A percentile compares a stretch with the other conserved stretches of the same genome.
phyloP scores from a whole-genome alignment of 2,329 filamentous ascomycete species.

The Paraphoma chrysanthemicola region DNA sequence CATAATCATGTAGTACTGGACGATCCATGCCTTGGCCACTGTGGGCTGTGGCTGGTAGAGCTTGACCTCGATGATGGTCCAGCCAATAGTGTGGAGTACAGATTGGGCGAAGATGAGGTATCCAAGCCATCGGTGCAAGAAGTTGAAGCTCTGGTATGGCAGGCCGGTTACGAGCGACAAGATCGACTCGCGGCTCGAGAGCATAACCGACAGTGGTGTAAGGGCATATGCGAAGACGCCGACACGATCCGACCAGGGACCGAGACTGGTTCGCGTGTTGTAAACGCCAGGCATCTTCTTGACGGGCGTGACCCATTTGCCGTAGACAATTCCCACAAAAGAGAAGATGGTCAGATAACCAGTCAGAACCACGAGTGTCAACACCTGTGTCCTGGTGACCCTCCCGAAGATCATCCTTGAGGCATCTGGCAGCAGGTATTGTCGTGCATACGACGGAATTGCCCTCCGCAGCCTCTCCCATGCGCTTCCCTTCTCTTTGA shows the following conservation, averaged over 20 bases:
- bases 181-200: constrained; percentile 73
- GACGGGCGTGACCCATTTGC: constrained; percentile 73
- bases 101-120: constrained; percentile 75
- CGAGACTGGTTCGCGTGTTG: constrained; percentile 71
- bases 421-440: constrained; percentile 68
- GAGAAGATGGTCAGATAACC: constrained; percentile 71
- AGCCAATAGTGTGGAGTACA: constrained; percentile 72
- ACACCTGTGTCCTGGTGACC: constrained; percentile 71
- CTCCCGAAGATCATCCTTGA: constrained; percentile 67
- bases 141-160: constrained; percentile 77
- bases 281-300: constrained; percentile 60
- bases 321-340: constrained; percentile 71
- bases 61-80: constrained; percentile 70
- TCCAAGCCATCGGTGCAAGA: constrained; percentile 70
- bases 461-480: constrained; percentile 43
- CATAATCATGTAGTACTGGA: constrained; percentile 74
- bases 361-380: constrained; percentile 64
- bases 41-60: constrained; percentile 76
- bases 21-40: constrained; percentile 64
- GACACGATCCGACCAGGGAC: constrained; percentile 72
- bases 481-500: constrained; percentile 27
- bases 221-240: constrained; percentile 76
- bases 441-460: constrained; percentile 53
- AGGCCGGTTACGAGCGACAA: constrained; percentile 74
- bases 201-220: constrained; percentile 72